Conservation (phyloP, 2,329 filamentous ascomycete genomes). For the Cylindrodendrum hubeiense region DNA sequence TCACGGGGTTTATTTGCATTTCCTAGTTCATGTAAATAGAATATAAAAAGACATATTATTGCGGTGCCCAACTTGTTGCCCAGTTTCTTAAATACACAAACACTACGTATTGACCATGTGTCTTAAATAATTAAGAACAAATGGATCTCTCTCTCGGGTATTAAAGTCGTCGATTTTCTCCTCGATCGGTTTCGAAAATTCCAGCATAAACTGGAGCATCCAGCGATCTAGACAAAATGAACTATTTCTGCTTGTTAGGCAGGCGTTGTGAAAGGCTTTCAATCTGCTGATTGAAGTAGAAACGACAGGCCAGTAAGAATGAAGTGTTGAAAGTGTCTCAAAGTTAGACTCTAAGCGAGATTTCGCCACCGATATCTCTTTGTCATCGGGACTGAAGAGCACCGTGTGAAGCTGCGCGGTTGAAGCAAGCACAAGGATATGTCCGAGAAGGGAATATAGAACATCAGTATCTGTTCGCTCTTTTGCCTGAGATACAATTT, state of each 20-base stretch:
- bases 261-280: slow-evolving; percentile 27
- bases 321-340: slow-evolving; percentile 54
- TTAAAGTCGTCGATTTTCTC: not conserved
- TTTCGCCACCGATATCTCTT: slow-evolving; percentile 50
- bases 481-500: slow-evolving; percentile 55
- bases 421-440: slow-evolving; percentile 60
- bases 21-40: too few relatives aligned
- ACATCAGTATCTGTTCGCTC: slow-evolving; percentile 53
- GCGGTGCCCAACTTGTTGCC: too few relatives aligned
- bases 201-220: slow-evolving; percentile 27
- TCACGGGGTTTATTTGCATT: too few relatives aligned
- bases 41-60: too few relatives aligned
- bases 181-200: not conserved
- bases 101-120: too few relatives aligned
- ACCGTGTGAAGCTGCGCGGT: slow-evolving; percentile 61
- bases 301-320: slow-evolving; percentile 53
- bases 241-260: slow-evolving; percentile 13
- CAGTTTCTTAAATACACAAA: too few relatives aligned
- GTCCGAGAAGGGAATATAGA: slow-evolving; percentile 58
- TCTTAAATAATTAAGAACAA: not conserved
- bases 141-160: not conserved
- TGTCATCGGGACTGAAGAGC: slow-evolving; percentile 54
- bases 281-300: slow-evolving; percentile 16
- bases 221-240: slow-evolving; percentile 23
- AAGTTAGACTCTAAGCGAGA: slow-evolving; percentile 58